Conservation (phyloP, 2,329 filamentous ascomycete species). For the Tolypocladium cylindrosporum region DNA sequence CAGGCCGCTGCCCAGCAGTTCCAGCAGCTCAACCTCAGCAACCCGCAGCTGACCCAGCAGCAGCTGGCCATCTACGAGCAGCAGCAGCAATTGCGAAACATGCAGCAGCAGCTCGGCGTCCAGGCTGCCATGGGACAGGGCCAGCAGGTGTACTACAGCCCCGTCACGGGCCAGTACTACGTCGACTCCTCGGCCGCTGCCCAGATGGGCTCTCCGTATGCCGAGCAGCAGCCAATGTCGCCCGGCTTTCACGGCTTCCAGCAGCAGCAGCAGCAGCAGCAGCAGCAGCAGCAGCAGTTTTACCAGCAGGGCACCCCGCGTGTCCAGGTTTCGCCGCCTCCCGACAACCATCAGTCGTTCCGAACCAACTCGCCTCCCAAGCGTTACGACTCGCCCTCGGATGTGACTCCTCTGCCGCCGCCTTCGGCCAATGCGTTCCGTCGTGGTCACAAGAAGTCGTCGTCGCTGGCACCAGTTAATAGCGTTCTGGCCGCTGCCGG, state of each 20-base stretch:
- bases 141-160: constrained; percentile 78
- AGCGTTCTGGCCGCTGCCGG: constrained; percentile 32
- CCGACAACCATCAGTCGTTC: constrained; percentile 40
- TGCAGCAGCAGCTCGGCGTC: constrained; percentile 28
- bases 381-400: constrained; percentile 58
- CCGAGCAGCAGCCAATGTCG: constrained; percentile 34
- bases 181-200: constrained; percentile 52
- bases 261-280: constrained; percentile 17
- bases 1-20: constrained; percentile 78
- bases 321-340: constrained; percentile 74
- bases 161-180: constrained; percentile 76
- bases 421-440: constrained; percentile 89
- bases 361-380: constrained; percentile 60
- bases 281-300: constrained; percentile 34
- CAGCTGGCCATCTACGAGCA: constrained; percentile 37
- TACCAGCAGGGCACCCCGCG: constrained; percentile 50
- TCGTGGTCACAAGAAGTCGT: constrained; percentile 83
- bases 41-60: constrained; percentile 35
- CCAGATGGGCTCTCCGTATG: constrained; percentile 29
- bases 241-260: constrained; percentile 20
- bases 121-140: constrained; percentile 42
- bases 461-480: constrained; percentile 59
- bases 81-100: constrained; percentile 28
- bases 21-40: constrained; percentile 62
- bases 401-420: constrained; percentile 64